Base-by-base conservation (phyloP, 2,329 filamentous ascomycete species). In the Talaromyces sp. region DNA sequence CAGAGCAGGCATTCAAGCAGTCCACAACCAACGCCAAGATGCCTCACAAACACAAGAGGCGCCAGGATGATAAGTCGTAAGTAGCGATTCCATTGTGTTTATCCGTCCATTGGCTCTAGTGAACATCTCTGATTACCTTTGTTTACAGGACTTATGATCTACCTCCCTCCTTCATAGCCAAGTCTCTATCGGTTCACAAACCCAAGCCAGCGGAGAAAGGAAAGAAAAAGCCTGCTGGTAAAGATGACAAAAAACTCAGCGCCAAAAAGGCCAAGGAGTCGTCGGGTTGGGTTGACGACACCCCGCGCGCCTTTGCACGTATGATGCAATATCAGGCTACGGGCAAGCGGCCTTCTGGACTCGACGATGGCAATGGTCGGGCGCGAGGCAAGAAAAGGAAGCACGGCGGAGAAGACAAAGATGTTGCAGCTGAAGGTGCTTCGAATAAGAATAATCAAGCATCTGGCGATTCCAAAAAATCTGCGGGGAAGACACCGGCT, bases 31-130 rank as follows among this genome's bases (percentile, higher is more conserved):
- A 58, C 31, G n/a, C 33, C 60, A 68, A 60, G 33, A 96, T 96
- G 91, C 91, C 91, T 74, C 91, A 94, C 79, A 96, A 96, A 78
- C 91, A 96, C 75, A 94, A 89, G 65, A 84, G 90, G 65, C 75
- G 76, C 40, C 71, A 75, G 66, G 85, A 85, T 42, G 73, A 78
- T 65, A 69, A 71, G 61, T 79, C 80, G 87, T 88, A 73, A 66
- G 80, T 72, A 52, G 59, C n/a, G 3, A 30, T 18, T 16, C n/a
- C 52, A 6, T 28, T 8, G 14, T 16, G 8, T 23, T 23, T 27
- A 8, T 33, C 10, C 16, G 8, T 4, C 5, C 12, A n/a, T 50
- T 36, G 8, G 40, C 12, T 10, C 27, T 9, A 47, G 18, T 1
- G 9, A 27, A 27, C 1, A 23, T 47, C 7, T 23, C 44, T 47